Evolutionary conservation across 306 rosid genomes (phyloP), one percentile per base, ranked within the genome.

Genomic region (Lathyrus sativus): DNA sequence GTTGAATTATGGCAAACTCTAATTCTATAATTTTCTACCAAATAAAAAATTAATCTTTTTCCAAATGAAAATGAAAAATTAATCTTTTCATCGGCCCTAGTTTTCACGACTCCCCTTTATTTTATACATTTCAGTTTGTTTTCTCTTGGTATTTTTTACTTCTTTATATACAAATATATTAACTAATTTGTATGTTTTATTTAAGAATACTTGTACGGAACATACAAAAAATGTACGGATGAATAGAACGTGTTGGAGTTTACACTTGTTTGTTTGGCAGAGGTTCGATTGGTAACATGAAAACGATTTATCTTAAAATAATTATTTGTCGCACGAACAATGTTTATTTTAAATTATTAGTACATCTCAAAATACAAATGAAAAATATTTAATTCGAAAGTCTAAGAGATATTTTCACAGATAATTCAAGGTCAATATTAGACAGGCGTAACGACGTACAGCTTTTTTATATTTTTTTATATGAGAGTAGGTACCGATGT

Each of bases 381-480:
- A 49, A 57, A 22, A 49, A 38, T 71, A 26, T 22, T 71, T 2
- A 49, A 61, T 62, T 62, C 24, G 10, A 9, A 9, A 17, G 48
- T 61, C 37, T 37, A 22, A 45, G 13, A 64, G 44, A 37, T 15
- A 9, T 55, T 62, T 9, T 29, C 2, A 49, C 9, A 17, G 19
- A 50, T 18, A 67, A 24, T 57, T 6, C 9, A 45, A n/a, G 33
- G 53, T 42, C 71, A 22, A 31, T 42, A 62, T 42, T 68, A 60
- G 38, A 31, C 44, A 4, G 31, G 4, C 17, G 24, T 28, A 3
- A 24, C 55, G 54, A 14, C 53, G 11, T 46, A 46, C 10, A 18
- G 0, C 9, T 4, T 46, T 46, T 14, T n/a, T n/a, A n/a, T 22
- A 22, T 22, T 4, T 46, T 14, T 14, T 6, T 46, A 33, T 33